Conservation (phyloP, 2,329 filamentous ascomycete genomes). For the Botrytis byssoidea region DNA sequence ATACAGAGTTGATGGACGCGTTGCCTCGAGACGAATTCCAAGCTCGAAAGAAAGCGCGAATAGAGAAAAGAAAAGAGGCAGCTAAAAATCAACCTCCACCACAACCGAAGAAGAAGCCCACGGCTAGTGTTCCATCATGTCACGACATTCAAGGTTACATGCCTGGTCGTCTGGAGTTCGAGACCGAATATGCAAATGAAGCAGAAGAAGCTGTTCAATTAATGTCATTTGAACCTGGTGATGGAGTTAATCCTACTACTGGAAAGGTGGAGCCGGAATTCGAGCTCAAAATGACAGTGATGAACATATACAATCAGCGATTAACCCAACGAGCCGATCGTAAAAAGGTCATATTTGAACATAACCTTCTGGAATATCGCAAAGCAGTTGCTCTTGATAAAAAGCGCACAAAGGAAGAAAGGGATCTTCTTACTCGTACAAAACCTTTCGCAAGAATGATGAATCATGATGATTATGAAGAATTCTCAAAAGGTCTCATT, state of each 20-base stretch:
- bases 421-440: constrained; percentile 84
- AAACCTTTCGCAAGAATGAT: constrained; percentile 97
- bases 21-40: constrained; percentile 93
- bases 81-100: constrained; percentile 80
- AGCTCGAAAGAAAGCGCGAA: constrained; percentile 84
- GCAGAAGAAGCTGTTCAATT: constrained; percentile 97
- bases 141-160: constrained; percentile 99
- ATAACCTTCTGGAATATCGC: constrained; percentile 87
- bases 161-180: constrained; percentile 95
- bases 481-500: constrained; percentile 78
- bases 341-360: constrained; percentile 96
- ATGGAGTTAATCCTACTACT: constrained; percentile 81
- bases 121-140: constrained; percentile 89
- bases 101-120: constrained; percentile 92
- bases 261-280: constrained; percentile 92
- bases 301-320: constrained; percentile 95
- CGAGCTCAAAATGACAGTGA: constrained; percentile 95
- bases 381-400: constrained; percentile 90
- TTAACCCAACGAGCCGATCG: constrained; percentile 87
- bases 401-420: constrained; percentile 93
- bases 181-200: constrained; percentile 96
- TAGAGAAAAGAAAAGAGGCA: constrained; percentile 86
- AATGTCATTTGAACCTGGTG: constrained; percentile 97
- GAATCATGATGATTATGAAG: constrained; percentile 88
- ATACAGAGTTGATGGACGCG: constrained; percentile 73